Percentiles rank a stretch among this genome's conserved stretches.
Conservation (phyloP, 257 asterid species). For the Jasminum sambac region DNA sequence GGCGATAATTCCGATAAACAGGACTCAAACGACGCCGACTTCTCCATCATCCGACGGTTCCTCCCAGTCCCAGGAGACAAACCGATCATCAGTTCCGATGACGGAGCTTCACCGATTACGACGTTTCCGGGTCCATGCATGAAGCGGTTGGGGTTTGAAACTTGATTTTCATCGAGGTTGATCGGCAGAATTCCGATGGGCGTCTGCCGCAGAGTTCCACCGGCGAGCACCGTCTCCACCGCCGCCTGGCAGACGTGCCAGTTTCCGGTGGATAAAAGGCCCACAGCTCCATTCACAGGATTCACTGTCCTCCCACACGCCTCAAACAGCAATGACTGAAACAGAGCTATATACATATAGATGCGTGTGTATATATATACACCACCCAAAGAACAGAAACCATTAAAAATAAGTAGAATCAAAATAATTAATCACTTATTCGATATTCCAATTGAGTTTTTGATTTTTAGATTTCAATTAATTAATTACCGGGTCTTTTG, state of each 20-base stretch:
- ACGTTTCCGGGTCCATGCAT: slow-evolving; percentile 28
- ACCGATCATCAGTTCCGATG: slow-evolving; percentile 7
- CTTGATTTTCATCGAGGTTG: slow-evolving; percentile 15
- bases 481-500: slow-evolving; percentile 37
- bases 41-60: slow-evolving; percentile 20
- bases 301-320: slow-evolving; percentile 50
- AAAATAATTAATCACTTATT: background rate
- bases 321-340: slow-evolving; percentile 43
- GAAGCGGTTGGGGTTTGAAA: background rate
- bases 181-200: slow-evolving; percentile 25
- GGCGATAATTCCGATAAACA: slow-evolving; percentile 52
- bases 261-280: slow-evolving; percentile 37
- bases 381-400: background rate
- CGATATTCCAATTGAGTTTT: background rate
- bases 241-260: slow-evolving; percentile 44
- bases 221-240: slow-evolving; percentile 46
- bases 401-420: background rate
- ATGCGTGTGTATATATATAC: no score
- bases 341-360: slow-evolving; percentile 28
- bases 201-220: slow-evolving; percentile 45
- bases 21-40: slow-evolving; percentile 44
- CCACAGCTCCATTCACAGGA: slow-evolving; percentile 42
- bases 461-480: background rate
- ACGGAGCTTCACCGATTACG: slow-evolving; percentile 7
- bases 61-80: background rate